phyloP scores from a whole-genome alignment of 2,329 filamentous ascomycete species.

The Periconia digitata region DNA sequence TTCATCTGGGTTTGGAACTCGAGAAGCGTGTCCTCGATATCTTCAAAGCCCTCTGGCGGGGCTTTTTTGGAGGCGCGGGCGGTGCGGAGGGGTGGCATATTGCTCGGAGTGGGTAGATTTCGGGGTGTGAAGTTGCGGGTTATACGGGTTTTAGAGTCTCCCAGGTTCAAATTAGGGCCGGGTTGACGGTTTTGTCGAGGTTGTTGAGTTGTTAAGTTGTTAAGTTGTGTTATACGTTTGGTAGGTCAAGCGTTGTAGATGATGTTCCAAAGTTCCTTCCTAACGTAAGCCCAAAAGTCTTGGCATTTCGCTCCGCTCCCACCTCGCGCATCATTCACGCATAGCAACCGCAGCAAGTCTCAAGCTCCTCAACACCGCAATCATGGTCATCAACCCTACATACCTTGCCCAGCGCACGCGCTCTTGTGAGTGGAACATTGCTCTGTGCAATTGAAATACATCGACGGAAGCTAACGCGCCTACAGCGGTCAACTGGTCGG shows the following conservation, averaged over 20 bases:
- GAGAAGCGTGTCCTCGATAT: constrained; percentile 83
- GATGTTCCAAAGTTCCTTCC: constrained; percentile 16
- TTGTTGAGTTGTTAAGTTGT: too few species aligned
- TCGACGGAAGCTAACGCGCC: constrained; percentile 19
- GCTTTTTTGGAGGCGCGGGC: constrained; percentile 73
- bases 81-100: constrained; percentile 77
- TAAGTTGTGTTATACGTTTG: too few species aligned
- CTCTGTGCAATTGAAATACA: constrained; percentile 15
- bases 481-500: constrained; percentile 81
- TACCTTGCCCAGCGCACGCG: constrained; percentile 70
- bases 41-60: constrained; percentile 81
- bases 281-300: constrained; percentile 21
- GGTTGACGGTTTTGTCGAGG: too few species aligned
- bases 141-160: not conserved
- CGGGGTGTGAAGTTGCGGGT: not conserved
- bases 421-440: constrained; percentile 46
- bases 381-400: constrained; percentile 78
- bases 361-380: constrained; percentile 52
- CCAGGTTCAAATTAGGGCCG: constrained; percentile 2
- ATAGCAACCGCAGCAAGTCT: constrained; percentile 33
- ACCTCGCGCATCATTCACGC: constrained; percentile 20
- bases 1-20: constrained; percentile 92
- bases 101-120: not conserved
- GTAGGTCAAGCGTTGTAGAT: constrained; percentile 6
- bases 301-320: constrained; percentile 23